Evolutionary conservation across 495 filamentous ascomycete species (phyloP), one percentile per base, ranked within the genome.

Genomic region (Cryomyces antarcticus): DNA sequence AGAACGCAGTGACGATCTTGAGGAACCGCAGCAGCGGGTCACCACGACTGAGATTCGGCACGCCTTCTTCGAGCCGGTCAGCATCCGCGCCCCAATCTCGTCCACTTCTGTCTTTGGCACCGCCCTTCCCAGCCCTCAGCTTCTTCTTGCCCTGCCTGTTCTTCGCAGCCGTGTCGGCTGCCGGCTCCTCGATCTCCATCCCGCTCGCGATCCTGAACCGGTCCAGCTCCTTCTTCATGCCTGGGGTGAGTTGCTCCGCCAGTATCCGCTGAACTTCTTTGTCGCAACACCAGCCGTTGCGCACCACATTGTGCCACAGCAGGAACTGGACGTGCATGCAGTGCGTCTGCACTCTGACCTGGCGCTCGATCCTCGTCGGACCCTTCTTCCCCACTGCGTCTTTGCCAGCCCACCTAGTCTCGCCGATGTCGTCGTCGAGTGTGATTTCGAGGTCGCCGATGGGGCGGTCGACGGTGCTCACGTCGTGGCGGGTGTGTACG

Each of bases 241-340:
- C 68, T 3, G 73, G 67, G 0, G 78, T 72, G 27, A 97, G 43
- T 43, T 82, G 77, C 7, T 72, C 70, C 1, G 86, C 60, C 41
- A 97, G 60, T 39, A 80, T 80, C 12, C 75, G 73, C 51, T 95
- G 86, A 6, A 86, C 63, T 42, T 82, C 72, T 24, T 69, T 51
- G 52, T 96, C 85, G 48, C 82, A 86, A 27, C 77, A 55, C 88
- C 89, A 97, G 6, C 71, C 53, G 58, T 95, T 97, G 27, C 89
- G 77, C 13, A 93, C 54, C 0, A 78, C 69, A 57, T 95, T 95
- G 52, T 95, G 87, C 60, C 76, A 89, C 37, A 97, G 70, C 38
- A 97, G 60, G 45, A 77, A 72, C 54, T 88, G 81, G 4, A 97
- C 88, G 60, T 97, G 89, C 52, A 89, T 68, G 49, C 80, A 79